Evolutionary conservation across 345 rosid species (phyloP).

Genomic region (Bruguiera sexangula): DNA sequence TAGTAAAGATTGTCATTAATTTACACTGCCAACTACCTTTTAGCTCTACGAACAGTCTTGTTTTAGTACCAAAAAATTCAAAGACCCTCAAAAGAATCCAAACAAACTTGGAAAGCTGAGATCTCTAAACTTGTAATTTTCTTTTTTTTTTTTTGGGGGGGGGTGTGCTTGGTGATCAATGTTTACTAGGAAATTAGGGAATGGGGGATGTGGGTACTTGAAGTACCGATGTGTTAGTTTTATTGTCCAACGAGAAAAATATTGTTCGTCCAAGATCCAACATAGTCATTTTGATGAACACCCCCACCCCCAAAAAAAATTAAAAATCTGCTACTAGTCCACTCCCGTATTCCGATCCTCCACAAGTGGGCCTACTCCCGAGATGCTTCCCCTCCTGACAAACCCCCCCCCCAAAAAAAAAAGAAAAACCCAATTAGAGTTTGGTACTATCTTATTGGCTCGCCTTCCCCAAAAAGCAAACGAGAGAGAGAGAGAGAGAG

Average conservation of each 20-base stretch:
- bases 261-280: neutral
- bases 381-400: conserved; percentile 12
- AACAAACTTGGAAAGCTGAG: neutral
- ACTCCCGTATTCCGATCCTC: neutral
- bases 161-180: no score
- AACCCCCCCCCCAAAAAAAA: neutral
- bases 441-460: neutral
- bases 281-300: neutral
- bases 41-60: conserved; percentile 1
- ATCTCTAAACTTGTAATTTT: neutral
- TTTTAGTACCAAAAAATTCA: neutral
- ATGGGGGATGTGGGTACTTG: no score
- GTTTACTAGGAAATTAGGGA: no score
- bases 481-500: neutral
- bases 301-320: neutral
- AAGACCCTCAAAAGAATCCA: neutral
- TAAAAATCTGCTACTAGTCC: neutral
- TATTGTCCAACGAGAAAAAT: neutral
- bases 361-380: conserved; percentile 5
- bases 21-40: neutral
- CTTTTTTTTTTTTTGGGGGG: no score
- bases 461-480: neutral
- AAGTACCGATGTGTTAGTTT: no score
- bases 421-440: neutral
- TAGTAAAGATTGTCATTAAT: neutral